Evolutionary conservation across 2,329 filamentous ascomycete species (phyloP).

Genomic region (Xylariales sp.): DNA sequence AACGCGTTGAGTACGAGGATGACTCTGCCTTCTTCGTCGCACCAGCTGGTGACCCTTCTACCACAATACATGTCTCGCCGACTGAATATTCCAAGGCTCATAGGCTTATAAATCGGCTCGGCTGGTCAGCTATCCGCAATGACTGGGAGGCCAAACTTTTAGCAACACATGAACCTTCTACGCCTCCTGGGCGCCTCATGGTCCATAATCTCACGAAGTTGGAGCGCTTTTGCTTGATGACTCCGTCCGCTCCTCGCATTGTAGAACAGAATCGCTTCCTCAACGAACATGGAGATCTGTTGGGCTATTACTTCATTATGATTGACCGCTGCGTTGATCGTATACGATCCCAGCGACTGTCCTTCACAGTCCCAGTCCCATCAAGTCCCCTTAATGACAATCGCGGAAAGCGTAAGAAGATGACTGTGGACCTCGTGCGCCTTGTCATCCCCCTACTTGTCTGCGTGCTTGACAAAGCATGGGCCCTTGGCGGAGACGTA

Average conservation of each 20-base stretch:
- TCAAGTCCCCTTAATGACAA: background rate
- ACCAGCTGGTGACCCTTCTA: constrained; percentile 16
- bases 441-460: constrained; percentile 22
- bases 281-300: constrained; percentile 16
- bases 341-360: constrained; percentile 16
- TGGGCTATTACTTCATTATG: constrained; percentile 21
- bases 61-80: constrained; percentile 14
- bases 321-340: constrained; percentile 15
- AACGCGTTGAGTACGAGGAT: constrained; percentile 8
- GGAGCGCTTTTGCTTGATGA: constrained; percentile 17
- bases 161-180: constrained; percentile 11
- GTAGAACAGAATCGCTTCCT: constrained; percentile 23
- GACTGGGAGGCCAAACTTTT: constrained; percentile 17
- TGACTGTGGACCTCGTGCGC: constrained; percentile 18
- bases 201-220: constrained; percentile 18
- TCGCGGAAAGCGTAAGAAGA: constrained; percentile 10
- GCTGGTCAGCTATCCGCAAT: constrained; percentile 17
- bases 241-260: constrained; percentile 16
- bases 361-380: background rate
- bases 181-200: constrained; percentile 15
- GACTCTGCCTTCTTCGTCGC: constrained; percentile 14
- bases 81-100: background rate
- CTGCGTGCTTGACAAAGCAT: constrained; percentile 19
- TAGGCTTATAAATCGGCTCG: constrained; percentile 14
- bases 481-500: constrained; percentile 19